Evolutionary conservation across 2,329 filamentous ascomycete genomes (phyloP).

Genomic region (Triangularia verruculosa): DNA sequence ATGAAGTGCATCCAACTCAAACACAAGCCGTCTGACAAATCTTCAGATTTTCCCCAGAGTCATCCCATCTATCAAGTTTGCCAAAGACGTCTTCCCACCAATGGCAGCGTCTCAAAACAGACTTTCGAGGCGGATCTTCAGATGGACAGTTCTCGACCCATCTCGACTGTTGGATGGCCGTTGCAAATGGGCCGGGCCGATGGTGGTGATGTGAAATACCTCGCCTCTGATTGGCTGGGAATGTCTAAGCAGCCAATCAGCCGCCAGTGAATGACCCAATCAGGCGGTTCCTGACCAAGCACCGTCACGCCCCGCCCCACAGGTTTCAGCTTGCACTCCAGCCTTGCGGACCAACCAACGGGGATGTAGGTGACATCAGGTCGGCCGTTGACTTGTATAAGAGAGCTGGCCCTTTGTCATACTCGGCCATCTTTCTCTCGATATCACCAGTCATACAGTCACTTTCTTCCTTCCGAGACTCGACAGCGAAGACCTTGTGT

Average conservation of each 20-base stretch:
- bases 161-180: neutral
- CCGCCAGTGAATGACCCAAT: conserved; percentile 18
- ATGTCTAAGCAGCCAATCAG: neutral
- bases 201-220: conserved; percentile 26
- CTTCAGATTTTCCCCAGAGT: neutral
- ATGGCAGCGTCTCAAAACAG: neutral
- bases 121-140: neutral
- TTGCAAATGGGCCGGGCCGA: neutral
- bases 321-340: conserved; percentile 18
- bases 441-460: neutral
- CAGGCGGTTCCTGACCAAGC: conserved; percentile 13
- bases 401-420: neutral
- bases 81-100: neutral
- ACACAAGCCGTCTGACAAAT: neutral
- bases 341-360: conserved; percentile 24
- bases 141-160: conserved; percentile 1
- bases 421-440: neutral
- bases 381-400: conserved; percentile 1
- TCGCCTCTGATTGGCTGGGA: conserved; percentile 18
- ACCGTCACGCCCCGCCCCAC: conserved; percentile 9
- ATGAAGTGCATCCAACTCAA: neutral
- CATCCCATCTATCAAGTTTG: neutral
- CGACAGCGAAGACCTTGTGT: neutral
- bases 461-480: too few species aligned
- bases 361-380: neutral